Conservation (phyloP, 805 yeast species). For the Cyberlindnera petersonii region DNA sequence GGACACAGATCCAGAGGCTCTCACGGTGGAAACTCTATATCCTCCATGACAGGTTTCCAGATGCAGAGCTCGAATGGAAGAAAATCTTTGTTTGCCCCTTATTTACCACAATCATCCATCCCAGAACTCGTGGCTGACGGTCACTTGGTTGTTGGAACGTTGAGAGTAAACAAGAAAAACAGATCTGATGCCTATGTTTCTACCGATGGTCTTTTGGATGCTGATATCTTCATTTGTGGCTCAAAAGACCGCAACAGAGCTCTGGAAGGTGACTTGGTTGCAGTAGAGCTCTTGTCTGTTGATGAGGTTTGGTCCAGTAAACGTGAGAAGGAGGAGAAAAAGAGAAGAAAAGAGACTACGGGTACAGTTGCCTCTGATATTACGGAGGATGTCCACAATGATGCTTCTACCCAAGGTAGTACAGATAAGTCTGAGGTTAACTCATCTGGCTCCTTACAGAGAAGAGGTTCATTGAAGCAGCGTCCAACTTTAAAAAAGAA, state of each 20-base stretch:
- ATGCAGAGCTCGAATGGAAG: slow-evolving; percentile 36
- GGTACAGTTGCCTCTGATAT: slow-evolving; percentile 36
- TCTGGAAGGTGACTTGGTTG: slow-evolving; percentile 93
- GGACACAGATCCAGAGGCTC: slow-evolving; percentile 80
- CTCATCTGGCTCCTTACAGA: slow-evolving; percentile 44
- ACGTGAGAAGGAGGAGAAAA: slow-evolving; percentile 95
- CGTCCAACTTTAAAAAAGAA: slow-evolving; percentile 96
- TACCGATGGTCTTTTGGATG: slow-evolving; percentile 91
- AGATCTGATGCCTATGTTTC: slow-evolving; percentile 98
- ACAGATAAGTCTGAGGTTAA: slow-evolving; percentile 25
- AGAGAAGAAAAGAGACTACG: slow-evolving; percentile 72
- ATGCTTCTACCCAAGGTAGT: slow-evolving; percentile 56
- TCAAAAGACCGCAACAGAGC: slow-evolving; percentile 98
- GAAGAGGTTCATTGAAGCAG: slow-evolving; percentile 89
- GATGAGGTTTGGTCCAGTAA: slow-evolving; percentile 98
- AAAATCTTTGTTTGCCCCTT: slow-evolving; percentile 91
- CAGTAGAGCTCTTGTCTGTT: slow-evolving; percentile 88
- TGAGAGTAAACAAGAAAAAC: slow-evolving; percentile 93
- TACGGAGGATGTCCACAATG: slow-evolving; percentile 72
- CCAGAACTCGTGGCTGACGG: slow-evolving; percentile 91
- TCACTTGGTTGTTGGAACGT: slow-evolving; percentile 82
- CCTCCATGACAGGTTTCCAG: slow-evolving; percentile 27
- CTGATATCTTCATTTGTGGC: slow-evolving; percentile 96
- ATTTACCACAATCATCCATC: slow-evolving; percentile 86
- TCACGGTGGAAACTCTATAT: slow-evolving; percentile 55